Evolutionary conservation across 2,329 filamentous ascomycete species (phyloP), one percentile per base, ranked within the genome.

Genomic region (Monosporascus sp.): DNA sequence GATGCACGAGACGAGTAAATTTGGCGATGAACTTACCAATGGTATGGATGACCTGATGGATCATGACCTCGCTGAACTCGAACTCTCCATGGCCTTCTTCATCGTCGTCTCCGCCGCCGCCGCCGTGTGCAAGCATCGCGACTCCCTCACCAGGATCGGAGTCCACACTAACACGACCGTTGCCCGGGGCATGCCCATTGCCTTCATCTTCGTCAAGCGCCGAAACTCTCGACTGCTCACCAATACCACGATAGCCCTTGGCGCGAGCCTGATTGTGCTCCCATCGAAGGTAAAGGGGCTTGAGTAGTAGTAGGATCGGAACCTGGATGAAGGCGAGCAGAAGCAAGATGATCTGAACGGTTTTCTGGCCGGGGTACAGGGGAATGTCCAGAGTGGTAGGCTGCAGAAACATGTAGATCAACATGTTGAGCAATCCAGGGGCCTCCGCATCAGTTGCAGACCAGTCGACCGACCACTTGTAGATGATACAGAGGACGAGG

Each of bases 331-430:
- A 78, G 3, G 94, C 95, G 58, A 97, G 72, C 28, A 96, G 79
- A 22, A 99, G 75, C 37, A 99, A 76, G 51, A 89, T 70, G 14
- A 90, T 75, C 71, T 99, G 94, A 0, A 99, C 80, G 2, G 69
- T 70, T 15, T 78, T 81, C 71, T 99, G 94, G 43, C 89, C 89
- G 22, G 76, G 69, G 70, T 96, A 99, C 5, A 99, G 79, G 49
- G 80, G 80, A 56, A 90, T 82, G 48, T 89, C 86, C 17, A 86
- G 68, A 0, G 72, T 88, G 50, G 91, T 91, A 3, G 94, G 94
- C 59, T 87, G 85, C 62, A 99, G 75, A 78, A 99, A 99, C 95
- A 99, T 99, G 81, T 97, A 97, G 67, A 99, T 99, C 66, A 99
- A 79, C 93, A 97, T 97, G 81, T 99, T 99, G 58, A 99, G 77